A percentile compares a stretch with the other conserved stretches of the same genome.
These are phyloP conservation scores for Crithidia brevicula DNA, from an alignment of 208 protist genomes.

Conservation along the genomic window DNA sequence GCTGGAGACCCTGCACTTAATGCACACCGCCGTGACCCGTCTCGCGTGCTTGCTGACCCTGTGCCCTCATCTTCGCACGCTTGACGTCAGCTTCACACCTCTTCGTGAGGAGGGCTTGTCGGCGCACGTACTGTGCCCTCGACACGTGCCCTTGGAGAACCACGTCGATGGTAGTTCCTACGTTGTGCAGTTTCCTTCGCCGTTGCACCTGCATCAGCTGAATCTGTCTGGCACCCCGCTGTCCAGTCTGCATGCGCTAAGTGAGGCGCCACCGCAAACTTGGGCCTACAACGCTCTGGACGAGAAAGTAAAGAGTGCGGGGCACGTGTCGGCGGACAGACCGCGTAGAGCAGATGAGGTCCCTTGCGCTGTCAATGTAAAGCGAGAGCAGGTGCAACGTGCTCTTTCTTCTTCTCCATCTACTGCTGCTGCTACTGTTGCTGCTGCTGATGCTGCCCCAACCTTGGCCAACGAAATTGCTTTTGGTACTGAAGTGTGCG, in stretches of 20 bases:
- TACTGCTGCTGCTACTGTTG: too few relatives aligned
- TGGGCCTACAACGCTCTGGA: slow-evolving; percentile 7
- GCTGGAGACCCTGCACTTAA: slow-evolving; percentile 13
- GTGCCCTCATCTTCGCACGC: slow-evolving; percentile 12
- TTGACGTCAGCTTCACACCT: slow-evolving; percentile 28
- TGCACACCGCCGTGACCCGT: slow-evolving; percentile 22
- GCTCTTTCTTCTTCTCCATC: too few relatives aligned
- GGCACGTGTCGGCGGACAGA: too few relatives aligned
- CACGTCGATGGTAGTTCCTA: not conserved
- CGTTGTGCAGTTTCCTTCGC: slow-evolving; percentile 7
- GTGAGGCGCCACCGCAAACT: not conserved
- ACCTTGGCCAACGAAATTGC: too few relatives aligned
- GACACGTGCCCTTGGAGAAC: not conserved
- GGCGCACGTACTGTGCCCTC: slow-evolving; percentile 2
- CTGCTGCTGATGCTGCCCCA: too few relatives aligned
- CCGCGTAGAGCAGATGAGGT: too few relatives aligned
- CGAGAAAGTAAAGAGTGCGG: too few relatives aligned
- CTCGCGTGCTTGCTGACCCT: slow-evolving; percentile 15
- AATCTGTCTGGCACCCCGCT: slow-evolving; percentile 15
- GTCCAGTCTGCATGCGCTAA: not conserved
- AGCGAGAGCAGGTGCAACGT: too few relatives aligned
- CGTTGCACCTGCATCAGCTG: slow-evolving; percentile 15
- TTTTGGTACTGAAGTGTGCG: too few relatives aligned
- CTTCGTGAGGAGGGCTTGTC: slow-evolving; percentile 16
- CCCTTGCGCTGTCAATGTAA: too few relatives aligned